Conservation (phyloP, 495 filamentous ascomycete genomes). For the Tuber aestivum region DNA sequence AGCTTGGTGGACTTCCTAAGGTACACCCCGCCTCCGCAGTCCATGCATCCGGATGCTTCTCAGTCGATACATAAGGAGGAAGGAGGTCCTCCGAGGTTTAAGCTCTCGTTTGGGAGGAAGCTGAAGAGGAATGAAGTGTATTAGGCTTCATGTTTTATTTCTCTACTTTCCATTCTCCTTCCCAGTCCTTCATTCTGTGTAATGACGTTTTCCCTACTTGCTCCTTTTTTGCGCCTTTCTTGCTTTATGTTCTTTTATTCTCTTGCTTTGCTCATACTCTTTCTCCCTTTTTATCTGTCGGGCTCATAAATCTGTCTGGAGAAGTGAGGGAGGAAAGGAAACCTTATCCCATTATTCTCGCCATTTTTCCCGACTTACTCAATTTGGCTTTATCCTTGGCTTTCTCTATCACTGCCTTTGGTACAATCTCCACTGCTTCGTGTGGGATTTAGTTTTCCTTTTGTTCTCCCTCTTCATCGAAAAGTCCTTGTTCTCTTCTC, state of each 20-base stretch:
- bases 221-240: neutral
- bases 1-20: slow-evolving; percentile 35
- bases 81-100: slow-evolving; percentile 19
- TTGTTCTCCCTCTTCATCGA: neutral
- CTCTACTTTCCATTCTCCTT: neutral
- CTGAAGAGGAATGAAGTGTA: slow-evolving; percentile 23
- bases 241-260: neutral
- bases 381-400: neutral
- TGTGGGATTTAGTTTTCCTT: neutral
- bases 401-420: neutral
- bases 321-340: neutral
- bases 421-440: neutral
- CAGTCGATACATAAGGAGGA: slow-evolving; percentile 17
- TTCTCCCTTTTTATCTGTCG: neutral
- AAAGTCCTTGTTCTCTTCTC: slow-evolving; percentile 1
- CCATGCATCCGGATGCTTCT: slow-evolving; percentile 14
- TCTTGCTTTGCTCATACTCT: neutral
- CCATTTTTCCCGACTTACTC: neutral
- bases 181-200: neutral
- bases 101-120: slow-evolving; percentile 30
- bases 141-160: neutral
- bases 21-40: slow-evolving; percentile 30
- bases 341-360: neutral
- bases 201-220: neutral
- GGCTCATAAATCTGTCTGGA: neutral